Percentiles rank a stretch among this genome's conserved stretches.
Evolutionary conservation across 1,139 yeast species (phyloP).

Genomic region (Saccharomyces hybrid): DNA sequence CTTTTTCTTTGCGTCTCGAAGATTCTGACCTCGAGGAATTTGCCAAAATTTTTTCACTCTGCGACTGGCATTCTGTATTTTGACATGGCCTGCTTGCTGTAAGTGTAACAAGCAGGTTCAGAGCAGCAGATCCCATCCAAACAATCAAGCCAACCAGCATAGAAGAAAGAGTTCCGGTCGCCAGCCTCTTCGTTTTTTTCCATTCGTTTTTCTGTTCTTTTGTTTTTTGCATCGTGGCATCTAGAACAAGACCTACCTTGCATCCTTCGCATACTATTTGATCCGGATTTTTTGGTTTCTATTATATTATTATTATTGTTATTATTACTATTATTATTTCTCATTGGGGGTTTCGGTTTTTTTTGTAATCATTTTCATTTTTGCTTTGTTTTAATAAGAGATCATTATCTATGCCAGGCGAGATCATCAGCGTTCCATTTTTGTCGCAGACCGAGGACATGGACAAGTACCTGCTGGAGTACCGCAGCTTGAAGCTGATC

Average conservation of each 20-base stretch:
- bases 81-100: too few species aligned
- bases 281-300: not conserved
- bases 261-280: not conserved
- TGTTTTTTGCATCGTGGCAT: not conserved
- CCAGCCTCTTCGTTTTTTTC: not conserved
- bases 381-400: not conserved
- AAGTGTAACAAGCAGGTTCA: too few species aligned
- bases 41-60: not conserved
- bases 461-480: constrained; percentile 26
- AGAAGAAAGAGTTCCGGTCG: not conserved
- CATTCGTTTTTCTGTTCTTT: not conserved
- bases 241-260: not conserved
- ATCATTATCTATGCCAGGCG: constrained; percentile 24
- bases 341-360: not conserved
- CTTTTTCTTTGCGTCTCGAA: not conserved
- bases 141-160: not conserved
- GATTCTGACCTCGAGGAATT: not conserved
- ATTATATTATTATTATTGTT: not conserved
- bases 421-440: constrained; percentile 26
- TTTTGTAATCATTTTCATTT: not conserved
- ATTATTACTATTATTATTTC: not conserved
- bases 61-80: too few species aligned
- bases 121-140: too few species aligned
- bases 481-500: constrained; percentile 18
- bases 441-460: constrained; percentile 32